A percentile compares a stretch with the other conserved stretches of the same genome.
Evolutionary conservation across 2,329 filamentous ascomycete genomes (phyloP).

Genomic region (Penicillium capsulatum): DNA sequence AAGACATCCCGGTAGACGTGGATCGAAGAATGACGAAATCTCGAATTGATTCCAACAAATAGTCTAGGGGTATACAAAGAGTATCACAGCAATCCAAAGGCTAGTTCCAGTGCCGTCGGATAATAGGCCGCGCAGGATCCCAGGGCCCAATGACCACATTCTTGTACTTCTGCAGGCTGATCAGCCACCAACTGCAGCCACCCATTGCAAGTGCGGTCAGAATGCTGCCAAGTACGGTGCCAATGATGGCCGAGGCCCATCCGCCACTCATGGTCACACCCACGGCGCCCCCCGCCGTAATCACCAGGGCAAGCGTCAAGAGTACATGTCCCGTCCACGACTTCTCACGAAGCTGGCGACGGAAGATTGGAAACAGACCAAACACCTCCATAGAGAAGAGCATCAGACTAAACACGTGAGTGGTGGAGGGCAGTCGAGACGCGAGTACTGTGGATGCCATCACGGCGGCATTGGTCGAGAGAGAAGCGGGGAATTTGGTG

Average conservation of each 20-base stretch:
- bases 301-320: conserved; percentile 70
- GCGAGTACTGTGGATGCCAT: conserved; percentile 96
- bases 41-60: too few relatives aligned
- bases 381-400: conserved; percentile 97
- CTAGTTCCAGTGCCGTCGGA: conserved; percentile 43
- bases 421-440: conserved; percentile 80
- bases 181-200: conserved; percentile 95
- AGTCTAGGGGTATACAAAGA: conserved; percentile 23
- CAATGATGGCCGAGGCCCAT: conserved; percentile 57
- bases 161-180: conserved; percentile 96
- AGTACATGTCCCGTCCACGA: conserved; percentile 76
- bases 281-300: conserved; percentile 74
- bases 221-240: conserved; percentile 70
- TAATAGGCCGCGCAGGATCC: conserved; percentile 81
- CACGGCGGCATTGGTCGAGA: conserved; percentile 91
- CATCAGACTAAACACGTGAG: conserved; percentile 90
- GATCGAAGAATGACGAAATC: too few relatives aligned
- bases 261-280: conserved; percentile 58
- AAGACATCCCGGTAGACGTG: too few relatives aligned
- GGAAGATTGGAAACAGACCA: conserved; percentile 93
- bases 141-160: conserved; percentile 97
- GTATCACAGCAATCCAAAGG: conserved; percentile 10
- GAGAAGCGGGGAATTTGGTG: conserved; percentile 54
- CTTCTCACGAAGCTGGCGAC: conserved; percentile 77
- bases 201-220: conserved; percentile 78